phyloP scores from a whole-genome alignment of 371 early-diverging fungal species.

The Syncephalis plumigaleata region DNA sequence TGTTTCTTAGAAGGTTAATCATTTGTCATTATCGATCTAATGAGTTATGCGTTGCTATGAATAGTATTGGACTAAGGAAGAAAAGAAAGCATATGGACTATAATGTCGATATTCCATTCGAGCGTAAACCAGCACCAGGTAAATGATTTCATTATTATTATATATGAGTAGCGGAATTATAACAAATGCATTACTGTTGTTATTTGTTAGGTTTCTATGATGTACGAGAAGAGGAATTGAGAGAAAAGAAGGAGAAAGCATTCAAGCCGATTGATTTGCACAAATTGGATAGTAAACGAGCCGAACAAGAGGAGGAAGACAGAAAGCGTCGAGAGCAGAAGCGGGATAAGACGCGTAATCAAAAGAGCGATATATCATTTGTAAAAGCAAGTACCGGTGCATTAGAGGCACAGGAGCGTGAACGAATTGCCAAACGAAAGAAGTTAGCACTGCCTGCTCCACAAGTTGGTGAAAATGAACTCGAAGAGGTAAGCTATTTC shows the following conservation, averaged over 20 bases:
- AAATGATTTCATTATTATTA: no score
- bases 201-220: no score
- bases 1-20: no score
- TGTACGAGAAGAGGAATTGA: conserved; percentile 54
- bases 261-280: conserved; percentile 38
- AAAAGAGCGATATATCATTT: no score
- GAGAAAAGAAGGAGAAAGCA: conserved; percentile 49
- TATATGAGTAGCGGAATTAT: conserved; percentile 45
- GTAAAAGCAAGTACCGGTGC: no score
- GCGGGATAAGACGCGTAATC: no score
- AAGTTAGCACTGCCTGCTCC: conserved; percentile 78
- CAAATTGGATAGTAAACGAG: conserved; percentile 64
- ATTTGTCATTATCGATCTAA: no score
- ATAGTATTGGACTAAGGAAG: conserved; percentile 27
- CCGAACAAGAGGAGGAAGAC: conserved; percentile 44
- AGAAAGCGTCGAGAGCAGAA: conserved; percentile 30
- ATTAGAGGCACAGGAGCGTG: conserved; percentile 39
- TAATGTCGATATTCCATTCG: conserved; percentile 91
- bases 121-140: conserved; percentile 74
- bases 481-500: conserved; percentile 41
- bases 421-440: conserved; percentile 52
- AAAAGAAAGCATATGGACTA: conserved; percentile 77
- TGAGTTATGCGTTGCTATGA: not conserved
- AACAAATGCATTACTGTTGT: conserved; percentile 73
- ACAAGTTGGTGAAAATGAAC: conserved; percentile 74